Evolutionary conservation across 257 asterid species (phyloP).

Genomic region (Perilla frutescens): DNA sequence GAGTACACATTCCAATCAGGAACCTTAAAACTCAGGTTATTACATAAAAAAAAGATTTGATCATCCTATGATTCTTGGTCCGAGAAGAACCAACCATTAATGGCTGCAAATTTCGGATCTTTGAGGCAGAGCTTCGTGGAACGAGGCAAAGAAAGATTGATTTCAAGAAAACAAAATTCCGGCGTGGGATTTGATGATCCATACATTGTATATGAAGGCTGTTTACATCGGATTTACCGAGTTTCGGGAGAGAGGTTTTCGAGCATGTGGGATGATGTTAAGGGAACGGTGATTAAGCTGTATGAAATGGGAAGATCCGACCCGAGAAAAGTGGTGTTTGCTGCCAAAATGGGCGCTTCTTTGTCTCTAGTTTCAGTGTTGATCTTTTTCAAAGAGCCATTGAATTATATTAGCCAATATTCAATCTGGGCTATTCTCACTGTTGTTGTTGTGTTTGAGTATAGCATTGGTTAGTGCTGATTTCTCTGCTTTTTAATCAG

Average conservation of each 20-base stretch:
- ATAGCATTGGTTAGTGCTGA: conserved; percentile 68
- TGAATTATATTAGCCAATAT: conserved; percentile 50
- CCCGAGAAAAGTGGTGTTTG: conserved; percentile 69
- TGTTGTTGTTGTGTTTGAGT: conserved; percentile 89
- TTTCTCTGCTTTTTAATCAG: background rate
- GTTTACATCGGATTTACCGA: conserved; percentile 44
- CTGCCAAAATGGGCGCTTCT: conserved; percentile 67
- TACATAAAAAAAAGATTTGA: background rate
- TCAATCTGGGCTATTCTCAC: conserved; percentile 86
- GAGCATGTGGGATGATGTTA: conserved; percentile 34
- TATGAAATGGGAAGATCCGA: conserved; percentile 66
- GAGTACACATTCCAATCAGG: conserved; percentile 28
- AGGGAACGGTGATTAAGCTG: conserved; percentile 40
- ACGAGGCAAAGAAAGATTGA: conserved; percentile 58
- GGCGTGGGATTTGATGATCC: conserved; percentile 49
- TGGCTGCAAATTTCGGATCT: conserved; percentile 71
- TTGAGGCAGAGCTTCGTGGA: conserved; percentile 70
- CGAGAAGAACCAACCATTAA: conserved; percentile 23
- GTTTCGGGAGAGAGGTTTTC: conserved; percentile 33
- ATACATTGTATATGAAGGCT: conserved; percentile 36
- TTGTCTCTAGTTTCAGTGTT: conserved; percentile 63
- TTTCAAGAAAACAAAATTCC: conserved; percentile 53
- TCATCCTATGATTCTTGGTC: conserved; percentile 26
- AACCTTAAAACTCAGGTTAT: conserved; percentile 2
- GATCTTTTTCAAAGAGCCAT: conserved; percentile 67